phyloP scores from a whole-genome alignment of 2,329 filamentous ascomycete species.

The Aspergillus jensenii region DNA sequence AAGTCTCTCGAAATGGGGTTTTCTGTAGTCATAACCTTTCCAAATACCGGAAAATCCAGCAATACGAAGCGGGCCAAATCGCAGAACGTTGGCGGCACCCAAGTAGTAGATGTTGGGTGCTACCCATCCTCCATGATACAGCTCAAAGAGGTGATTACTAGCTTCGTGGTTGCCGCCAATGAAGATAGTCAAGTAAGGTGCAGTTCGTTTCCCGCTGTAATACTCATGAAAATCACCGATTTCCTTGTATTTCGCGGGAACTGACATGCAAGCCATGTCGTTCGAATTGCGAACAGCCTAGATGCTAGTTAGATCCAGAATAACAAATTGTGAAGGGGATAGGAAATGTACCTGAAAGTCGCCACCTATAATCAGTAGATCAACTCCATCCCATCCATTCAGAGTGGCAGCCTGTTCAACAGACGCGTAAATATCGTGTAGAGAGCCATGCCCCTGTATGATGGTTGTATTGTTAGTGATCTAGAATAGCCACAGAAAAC shows the following conservation, averaged over 20 bases:
- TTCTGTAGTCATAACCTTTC: slow-evolving; percentile 86
- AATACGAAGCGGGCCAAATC: slow-evolving; percentile 80
- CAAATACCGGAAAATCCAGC: slow-evolving; percentile 91
- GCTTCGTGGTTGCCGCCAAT: slow-evolving; percentile 96
- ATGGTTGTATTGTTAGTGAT: slow-evolving; percentile 13
- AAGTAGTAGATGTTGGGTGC: slow-evolving; percentile 97
- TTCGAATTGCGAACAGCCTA: slow-evolving; percentile 83
- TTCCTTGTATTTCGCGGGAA: slow-evolving; percentile 80
- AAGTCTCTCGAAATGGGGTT: slow-evolving; percentile 78
- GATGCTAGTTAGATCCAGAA: slow-evolving; percentile 10
- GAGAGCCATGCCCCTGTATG: slow-evolving; percentile 78
- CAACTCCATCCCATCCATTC: slow-evolving; percentile 77
- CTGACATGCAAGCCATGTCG: slow-evolving; percentile 85
- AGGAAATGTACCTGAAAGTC: slow-evolving; percentile 73
- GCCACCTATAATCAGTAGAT: slow-evolving; percentile 90
- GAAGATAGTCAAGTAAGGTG: slow-evolving; percentile 89
- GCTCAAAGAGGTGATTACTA: slow-evolving; percentile 82
- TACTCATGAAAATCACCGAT: slow-evolving; percentile 94
- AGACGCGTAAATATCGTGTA: slow-evolving; percentile 87
- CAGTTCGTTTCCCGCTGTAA: slow-evolving; percentile 74
- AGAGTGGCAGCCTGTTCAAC: slow-evolving; percentile 66
- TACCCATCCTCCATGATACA: slow-evolving; percentile 96
- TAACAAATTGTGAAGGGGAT: background rate
- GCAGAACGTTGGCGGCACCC: slow-evolving; percentile 85
- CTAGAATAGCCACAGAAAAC: background rate